Evolutionary conservation across 208 protist genomes (phyloP).

Genomic region (Vickermania ingenoplastis): DNA sequence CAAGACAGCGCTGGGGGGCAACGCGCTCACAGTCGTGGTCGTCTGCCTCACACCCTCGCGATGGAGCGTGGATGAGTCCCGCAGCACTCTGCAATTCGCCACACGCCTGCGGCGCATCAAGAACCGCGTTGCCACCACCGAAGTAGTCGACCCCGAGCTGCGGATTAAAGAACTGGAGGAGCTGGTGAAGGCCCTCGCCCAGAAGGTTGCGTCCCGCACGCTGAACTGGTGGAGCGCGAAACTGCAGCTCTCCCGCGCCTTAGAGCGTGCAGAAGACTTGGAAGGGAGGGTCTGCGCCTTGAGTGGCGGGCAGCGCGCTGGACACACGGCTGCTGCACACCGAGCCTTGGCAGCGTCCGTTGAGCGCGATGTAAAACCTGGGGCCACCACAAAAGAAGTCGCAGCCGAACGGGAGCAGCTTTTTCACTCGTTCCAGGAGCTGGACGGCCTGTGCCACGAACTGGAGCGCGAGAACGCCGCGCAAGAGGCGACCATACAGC

Average conservation of each 20-base stretch:
- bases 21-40: constrained; percentile 89
- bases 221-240: constrained; percentile 69
- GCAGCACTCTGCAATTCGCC: constrained; percentile 75
- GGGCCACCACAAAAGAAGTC: constrained; percentile 32
- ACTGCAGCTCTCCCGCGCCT: not conserved
- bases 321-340: too few species aligned
- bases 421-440: constrained; percentile 38
- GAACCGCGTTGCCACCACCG: constrained; percentile 54
- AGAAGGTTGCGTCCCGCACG: constrained; percentile 43
- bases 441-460: constrained; percentile 46
- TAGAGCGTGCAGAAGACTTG: not conserved
- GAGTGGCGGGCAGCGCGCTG: not conserved
- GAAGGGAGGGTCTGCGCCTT: not conserved
- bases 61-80: constrained; percentile 56
- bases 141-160: constrained; percentile 43
- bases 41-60: constrained; percentile 62
- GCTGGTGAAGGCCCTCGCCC: constrained; percentile 23
- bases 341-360: constrained; percentile 5
- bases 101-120: constrained; percentile 53
- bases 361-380: constrained; percentile 12
- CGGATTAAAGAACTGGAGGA: constrained; percentile 33
- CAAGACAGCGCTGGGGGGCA: constrained; percentile 90
- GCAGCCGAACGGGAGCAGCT: constrained; percentile 24
- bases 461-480: constrained; percentile 47
- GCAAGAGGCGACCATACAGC: constrained; percentile 20